Percentiles rank a stretch among this genome's conserved stretches.
Conservation (phyloP, 306 rosid genomes). For the Vicia villosa region DNA sequence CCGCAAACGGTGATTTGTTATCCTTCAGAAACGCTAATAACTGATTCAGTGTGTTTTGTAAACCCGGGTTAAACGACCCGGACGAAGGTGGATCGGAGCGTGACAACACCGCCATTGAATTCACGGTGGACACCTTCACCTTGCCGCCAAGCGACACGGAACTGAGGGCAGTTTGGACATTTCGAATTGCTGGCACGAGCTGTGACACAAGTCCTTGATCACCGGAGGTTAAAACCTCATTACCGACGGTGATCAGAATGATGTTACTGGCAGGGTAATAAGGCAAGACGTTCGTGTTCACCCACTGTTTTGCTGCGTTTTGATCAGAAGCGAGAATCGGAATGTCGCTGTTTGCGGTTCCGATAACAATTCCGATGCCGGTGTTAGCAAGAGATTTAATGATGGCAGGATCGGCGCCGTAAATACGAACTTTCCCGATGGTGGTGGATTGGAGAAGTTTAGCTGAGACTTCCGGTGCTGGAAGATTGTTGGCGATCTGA, state of each 20-base stretch:
- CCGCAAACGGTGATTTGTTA: constrained; percentile 62
- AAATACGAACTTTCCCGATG: constrained; percentile 64
- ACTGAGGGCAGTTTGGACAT: constrained; percentile 69
- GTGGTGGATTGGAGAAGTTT: constrained; percentile 69
- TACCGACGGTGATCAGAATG: constrained; percentile 73
- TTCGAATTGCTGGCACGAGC: constrained; percentile 78
- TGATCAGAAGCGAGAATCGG: constrained; percentile 69
- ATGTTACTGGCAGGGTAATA: constrained; percentile 73
- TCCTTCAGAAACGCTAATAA: constrained; percentile 61
- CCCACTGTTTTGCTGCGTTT: constrained; percentile 68
- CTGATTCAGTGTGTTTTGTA: constrained; percentile 44
- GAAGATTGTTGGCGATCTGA: constrained; percentile 74
- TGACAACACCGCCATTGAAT: constrained; percentile 71
- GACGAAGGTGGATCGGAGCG: constrained; percentile 89
- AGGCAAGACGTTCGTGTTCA: constrained; percentile 63
- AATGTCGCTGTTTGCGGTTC: constrained; percentile 66
- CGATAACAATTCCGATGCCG: constrained; percentile 65
- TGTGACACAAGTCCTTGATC: constrained; percentile 59
- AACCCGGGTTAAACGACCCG: constrained; percentile 58
- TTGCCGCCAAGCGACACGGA: constrained; percentile 61
- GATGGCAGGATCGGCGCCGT: constrained; percentile 65
- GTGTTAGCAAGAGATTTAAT: constrained; percentile 66
- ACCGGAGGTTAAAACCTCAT: constrained; percentile 64
- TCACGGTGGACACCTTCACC: constrained; percentile 76
- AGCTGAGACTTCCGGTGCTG: constrained; percentile 54